phyloP scores from a whole-genome alignment of 2,329 filamentous ascomycete genomes.

The Thielaviopsis punctulata region DNA sequence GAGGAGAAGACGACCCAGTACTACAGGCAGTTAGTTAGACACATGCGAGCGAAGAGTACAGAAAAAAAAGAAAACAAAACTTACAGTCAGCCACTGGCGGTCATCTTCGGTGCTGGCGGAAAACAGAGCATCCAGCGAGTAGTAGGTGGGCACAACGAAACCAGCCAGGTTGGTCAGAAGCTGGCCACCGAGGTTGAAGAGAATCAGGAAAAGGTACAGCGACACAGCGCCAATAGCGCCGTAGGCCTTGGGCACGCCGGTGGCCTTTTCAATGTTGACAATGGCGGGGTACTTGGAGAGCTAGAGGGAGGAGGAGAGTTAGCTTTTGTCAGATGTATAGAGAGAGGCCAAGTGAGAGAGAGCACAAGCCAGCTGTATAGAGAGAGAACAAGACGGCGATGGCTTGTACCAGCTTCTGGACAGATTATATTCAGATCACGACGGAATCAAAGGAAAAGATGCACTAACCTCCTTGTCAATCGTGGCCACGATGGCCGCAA shows the following conservation, averaged over 20 bases:
- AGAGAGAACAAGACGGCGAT: no score
- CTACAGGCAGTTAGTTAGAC: constrained; percentile 21
- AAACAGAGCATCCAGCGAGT: constrained; percentile 66
- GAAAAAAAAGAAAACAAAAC: constrained; percentile 17
- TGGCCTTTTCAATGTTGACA: constrained; percentile 75
- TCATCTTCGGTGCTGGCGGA: constrained; percentile 55
- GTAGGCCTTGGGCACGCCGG: constrained; percentile 71
- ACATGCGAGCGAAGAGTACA: not conserved
- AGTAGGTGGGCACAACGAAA: constrained; percentile 70
- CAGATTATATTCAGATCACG: no score
- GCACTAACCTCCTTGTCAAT: constrained; percentile 65
- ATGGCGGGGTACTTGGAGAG: constrained; percentile 72
- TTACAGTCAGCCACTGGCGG: constrained; percentile 62
- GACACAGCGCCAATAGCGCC: constrained; percentile 57
- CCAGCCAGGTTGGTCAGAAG: constrained; percentile 76
- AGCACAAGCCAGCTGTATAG: no score
- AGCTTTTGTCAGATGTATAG: not conserved
- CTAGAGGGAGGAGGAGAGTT: constrained; percentile 26
- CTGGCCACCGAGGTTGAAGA: constrained; percentile 83
- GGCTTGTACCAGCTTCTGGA: no score
- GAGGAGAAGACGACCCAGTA: constrained; percentile 81
- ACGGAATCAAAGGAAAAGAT: not conserved
- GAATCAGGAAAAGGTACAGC: constrained; percentile 79
- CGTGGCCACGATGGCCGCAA: constrained; percentile 58
- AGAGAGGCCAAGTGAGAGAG: no score